Percentiles rank a stretch among this genome's conserved stretches.
Conservation (phyloP, 2,329 filamentous ascomycete species). For the Epichloe sibirici region DNA sequence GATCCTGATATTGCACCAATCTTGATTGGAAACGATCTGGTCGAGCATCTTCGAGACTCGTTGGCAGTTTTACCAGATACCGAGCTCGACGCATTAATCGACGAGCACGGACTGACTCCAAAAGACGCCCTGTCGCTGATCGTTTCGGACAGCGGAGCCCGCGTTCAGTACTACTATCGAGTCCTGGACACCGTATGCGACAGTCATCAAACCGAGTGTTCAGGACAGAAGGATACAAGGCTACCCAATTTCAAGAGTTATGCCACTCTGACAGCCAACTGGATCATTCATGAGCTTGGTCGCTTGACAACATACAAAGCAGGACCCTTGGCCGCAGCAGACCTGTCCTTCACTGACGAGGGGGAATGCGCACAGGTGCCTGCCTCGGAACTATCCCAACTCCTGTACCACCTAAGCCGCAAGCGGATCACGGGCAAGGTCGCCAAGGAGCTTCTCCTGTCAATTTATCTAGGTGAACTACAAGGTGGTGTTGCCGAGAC, state of each 20-base stretch:
- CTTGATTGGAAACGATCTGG: conserved; percentile 57
- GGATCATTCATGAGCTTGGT: conserved; percentile 66
- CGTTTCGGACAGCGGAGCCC: conserved; percentile 62
- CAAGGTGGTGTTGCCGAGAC: conserved; percentile 29
- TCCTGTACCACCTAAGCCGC: conserved; percentile 35
- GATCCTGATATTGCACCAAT: conserved; percentile 83
- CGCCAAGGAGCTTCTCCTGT: conserved; percentile 45
- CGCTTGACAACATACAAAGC: conserved; percentile 46
- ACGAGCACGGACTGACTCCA: conserved; percentile 53
- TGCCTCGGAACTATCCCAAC: conserved; percentile 34
- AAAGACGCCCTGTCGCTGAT: conserved; percentile 79
- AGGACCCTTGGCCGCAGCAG: conserved; percentile 18
- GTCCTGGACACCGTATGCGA: conserved; percentile 40
- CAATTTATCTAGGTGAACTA: conserved; percentile 36
- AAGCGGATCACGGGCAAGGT: conserved; percentile 42
- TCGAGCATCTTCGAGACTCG: conserved; percentile 47
- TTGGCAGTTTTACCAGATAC: conserved; percentile 64
- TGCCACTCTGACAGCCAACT: conserved; percentile 43
- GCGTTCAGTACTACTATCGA: conserved; percentile 70
- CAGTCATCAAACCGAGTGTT: conserved; percentile 13
- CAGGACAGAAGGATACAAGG: conserved; percentile 1
- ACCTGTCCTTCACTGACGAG: conserved; percentile 27
- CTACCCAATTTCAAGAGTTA: conserved; percentile 21
- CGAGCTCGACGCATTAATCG: conserved; percentile 49
- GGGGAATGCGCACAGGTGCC: conserved; percentile 37